phyloP scores from a whole-genome alignment of 1,284 basidiomycete genomes.

The Ceratobasidium sp. region DNA sequence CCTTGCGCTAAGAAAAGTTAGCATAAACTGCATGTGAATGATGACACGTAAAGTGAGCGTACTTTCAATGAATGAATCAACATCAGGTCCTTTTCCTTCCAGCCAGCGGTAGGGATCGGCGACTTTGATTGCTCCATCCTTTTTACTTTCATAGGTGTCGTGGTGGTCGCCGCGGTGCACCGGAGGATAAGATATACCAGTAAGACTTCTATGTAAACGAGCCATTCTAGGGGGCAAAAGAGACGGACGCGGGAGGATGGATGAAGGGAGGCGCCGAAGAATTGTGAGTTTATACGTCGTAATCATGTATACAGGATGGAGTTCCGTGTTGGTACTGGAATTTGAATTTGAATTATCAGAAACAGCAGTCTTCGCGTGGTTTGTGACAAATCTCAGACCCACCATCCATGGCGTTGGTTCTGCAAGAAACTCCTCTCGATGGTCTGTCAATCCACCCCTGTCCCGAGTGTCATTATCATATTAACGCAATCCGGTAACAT shows the following conservation, averaged over 20 bases:
- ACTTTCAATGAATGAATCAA: constrained; percentile 59
- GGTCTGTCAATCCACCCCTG: neutral
- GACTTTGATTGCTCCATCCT: constrained; percentile 70
- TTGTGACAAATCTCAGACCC: too few species aligned
- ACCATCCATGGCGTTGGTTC: too few species aligned
- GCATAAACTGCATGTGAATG: neutral
- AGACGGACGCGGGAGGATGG: neutral
- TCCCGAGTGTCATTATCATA: too few species aligned
- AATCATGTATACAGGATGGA: too few species aligned
- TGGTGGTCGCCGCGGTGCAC: constrained; percentile 74
- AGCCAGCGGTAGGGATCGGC: constrained; percentile 82
- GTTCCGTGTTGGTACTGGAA: too few species aligned
- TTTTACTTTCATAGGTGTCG: constrained; percentile 76
- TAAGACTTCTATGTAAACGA: neutral
- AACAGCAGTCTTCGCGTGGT: too few species aligned
- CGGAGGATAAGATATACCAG: constrained; percentile 65
- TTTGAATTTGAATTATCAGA: too few species aligned
- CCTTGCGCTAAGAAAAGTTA: constrained; percentile 63
- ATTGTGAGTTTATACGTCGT: too few species aligned
- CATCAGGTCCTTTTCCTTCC: constrained; percentile 72
- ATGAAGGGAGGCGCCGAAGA: neutral
- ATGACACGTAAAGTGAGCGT: neutral
- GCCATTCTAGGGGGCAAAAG: neutral
- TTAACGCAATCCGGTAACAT: too few species aligned
- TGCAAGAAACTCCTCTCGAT: neutral